A percentile compares a stretch with the other conserved stretches of the same genome.
Conservation (phyloP, 2,329 filamentous ascomycete species). For the Trichoderma citrinoviride region DNA sequence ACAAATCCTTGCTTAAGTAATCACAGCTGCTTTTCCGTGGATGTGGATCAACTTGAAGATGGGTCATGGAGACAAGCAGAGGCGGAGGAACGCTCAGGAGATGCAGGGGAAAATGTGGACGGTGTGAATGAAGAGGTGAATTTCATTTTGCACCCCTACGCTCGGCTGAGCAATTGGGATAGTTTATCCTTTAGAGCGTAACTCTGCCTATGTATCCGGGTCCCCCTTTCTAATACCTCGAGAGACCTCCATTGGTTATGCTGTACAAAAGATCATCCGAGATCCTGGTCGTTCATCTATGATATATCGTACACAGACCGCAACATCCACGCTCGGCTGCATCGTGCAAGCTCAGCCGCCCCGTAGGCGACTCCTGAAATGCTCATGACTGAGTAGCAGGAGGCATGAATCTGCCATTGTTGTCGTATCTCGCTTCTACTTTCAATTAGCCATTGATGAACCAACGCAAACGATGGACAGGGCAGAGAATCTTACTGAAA, state of each 20-base stretch:
- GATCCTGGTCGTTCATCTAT: background rate
- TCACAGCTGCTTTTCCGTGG: too few relatives aligned
- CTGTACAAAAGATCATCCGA: background rate
- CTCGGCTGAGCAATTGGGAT: too few relatives aligned
- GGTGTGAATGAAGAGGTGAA: background rate
- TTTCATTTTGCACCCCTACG: background rate
- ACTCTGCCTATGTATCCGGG: background rate
- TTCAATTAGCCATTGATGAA: conserved; percentile 36
- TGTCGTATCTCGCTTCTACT: conserved; percentile 46
- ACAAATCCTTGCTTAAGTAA: too few relatives aligned
- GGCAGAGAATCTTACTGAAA: conserved; percentile 69
- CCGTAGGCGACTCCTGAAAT: background rate
- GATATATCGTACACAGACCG: conserved; percentile 1
- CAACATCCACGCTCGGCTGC: background rate
- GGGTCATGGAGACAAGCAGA: too few relatives aligned
- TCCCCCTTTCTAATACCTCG: background rate
- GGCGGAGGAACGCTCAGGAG: too few relatives aligned
- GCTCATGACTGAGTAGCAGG: conserved; percentile 32
- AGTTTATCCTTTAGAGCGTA: background rate
- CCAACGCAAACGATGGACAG: background rate
- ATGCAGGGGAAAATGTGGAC: too few relatives aligned
- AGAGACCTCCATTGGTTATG: background rate
- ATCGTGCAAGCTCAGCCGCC: background rate
- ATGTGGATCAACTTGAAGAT: too few relatives aligned
- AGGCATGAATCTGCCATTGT: conserved; percentile 45